Percentiles rank a stretch among this genome's conserved stretches.
Conservation (phyloP, 2,329 filamentous ascomycete genomes). For the Aspergillus texensis region DNA sequence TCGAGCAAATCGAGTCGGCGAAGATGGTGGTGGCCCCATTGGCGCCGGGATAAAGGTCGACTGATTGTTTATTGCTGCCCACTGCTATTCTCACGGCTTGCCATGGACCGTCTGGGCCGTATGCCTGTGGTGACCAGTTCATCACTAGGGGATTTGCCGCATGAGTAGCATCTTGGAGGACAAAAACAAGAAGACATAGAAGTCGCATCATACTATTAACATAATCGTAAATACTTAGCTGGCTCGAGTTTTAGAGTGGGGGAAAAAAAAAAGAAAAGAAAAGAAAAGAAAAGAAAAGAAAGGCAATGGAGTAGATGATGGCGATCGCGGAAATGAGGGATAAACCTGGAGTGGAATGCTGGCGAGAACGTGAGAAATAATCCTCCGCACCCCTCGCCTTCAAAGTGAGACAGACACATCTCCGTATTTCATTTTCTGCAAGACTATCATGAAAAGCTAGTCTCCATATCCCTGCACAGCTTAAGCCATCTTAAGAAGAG, state of each 20-base stretch:
- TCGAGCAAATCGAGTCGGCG: constrained; percentile 19
- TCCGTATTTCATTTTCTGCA: not conserved
- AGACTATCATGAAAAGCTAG: not conserved
- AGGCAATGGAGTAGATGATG: too few species aligned
- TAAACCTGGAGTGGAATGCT: not conserved
- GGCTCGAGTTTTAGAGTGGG: not conserved
- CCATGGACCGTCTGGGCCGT: constrained; percentile 32
- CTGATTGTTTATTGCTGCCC: constrained; percentile 18
- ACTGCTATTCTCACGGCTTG: constrained; percentile 24
- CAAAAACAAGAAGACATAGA: not conserved
- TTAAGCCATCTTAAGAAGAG: not conserved
- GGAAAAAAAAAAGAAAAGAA: too few species aligned
- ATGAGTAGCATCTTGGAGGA: constrained; percentile 2
- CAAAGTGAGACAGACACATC: not conserved
- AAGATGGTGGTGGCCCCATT: constrained; percentile 20
- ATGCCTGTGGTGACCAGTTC: constrained; percentile 22
- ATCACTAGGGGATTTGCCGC: constrained; percentile 15
- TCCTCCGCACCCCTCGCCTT: not conserved
- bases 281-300: too few species aligned
- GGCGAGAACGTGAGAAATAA: not conserved
- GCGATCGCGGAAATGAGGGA: not conserved
- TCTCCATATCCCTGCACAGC: not conserved
- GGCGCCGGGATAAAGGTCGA: constrained; percentile 24
- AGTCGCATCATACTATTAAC: constrained; percentile 4
- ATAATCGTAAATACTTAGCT: not conserved